Base-by-base conservation (phyloP, 805 yeast genomes). In the Sugiyamaella lignohabitans region DNA sequence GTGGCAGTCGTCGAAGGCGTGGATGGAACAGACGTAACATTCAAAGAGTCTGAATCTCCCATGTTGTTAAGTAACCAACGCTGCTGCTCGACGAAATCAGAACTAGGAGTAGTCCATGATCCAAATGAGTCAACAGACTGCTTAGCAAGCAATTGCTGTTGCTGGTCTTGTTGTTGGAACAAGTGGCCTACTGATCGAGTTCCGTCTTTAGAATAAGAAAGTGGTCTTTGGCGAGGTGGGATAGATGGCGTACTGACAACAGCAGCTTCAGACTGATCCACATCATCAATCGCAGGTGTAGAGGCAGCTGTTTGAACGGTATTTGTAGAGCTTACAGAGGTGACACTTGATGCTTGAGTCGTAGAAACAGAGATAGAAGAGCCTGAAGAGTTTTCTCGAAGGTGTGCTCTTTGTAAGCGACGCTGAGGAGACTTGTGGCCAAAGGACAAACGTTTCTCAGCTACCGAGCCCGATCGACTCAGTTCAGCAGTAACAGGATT, bases 41-140 rank as follows among this genome's bases (percentile, higher is more conserved):
- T 27, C 11, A 27, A 27, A 14, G 45, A 21, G 38, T 27, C 16
- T 46, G 42, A 8, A 38, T 38, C 19, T 42, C 11, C 47, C 5
- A 41, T 37, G 23, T 43, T 46, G 30, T 44, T 45, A 45, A 55
- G 38, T 23, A 57, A 45, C 61, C 61, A 58, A 37, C 47, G 39
- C 44, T 58, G 60, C 42, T 57, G 56, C 43, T 58, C 61, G 18
- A 57, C 53, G 35, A 58, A 58, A 24, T 58, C 59, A 21, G 54
- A 42, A 40, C 49, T 50, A 8, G 56, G 50, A 6, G 54, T 40
- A 10, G 53, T 47, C 54, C 58, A 54, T 8, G 32, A 27, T 6
- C 52, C 56, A 29, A 56, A 54, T 14, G 59, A 55, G 38, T 55
- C 59, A 20, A 34, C 18, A 4, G 56, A 52, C 14, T 46, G 43